Base-by-base conservation (phyloP, 495 filamentous ascomycete genomes). In the Parmelia sp. region DNA sequence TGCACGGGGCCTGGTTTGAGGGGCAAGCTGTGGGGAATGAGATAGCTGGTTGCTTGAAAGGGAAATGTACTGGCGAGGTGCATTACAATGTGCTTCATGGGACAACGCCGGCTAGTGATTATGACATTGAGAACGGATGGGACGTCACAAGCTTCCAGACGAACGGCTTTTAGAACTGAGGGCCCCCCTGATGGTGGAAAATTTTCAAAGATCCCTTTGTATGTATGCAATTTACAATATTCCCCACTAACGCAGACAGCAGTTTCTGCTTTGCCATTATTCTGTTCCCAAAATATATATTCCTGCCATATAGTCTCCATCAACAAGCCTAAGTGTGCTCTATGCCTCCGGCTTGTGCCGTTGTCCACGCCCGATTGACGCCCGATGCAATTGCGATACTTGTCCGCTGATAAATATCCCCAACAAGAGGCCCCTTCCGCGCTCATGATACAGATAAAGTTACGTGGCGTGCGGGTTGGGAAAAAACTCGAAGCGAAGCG, bases 1-100 rank as follows among this genome's bases (percentile, higher is more conserved):
- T 91, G 74, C 88, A 91, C 25, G 86, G 85, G 2, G 82, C 83
- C 7, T 90, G 78, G 74, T 85, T 80, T 47, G 85, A 88, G 72
- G 87, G 87, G 1, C 74, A 77, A 27, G 76, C 80, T 56, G 84
- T 76, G 0, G 86, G 81, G 1, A 68, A 75, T 65, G 71, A 76
- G 25, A 79, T 88, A 60, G 84, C 82, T 10, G 74, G 68, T 11
- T 75, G 79, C 27, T 69, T 80, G 33, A 60, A 70, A 11, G 66
- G 65, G 4, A 69, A 64, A 25, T 65, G 64, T 27, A 60, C 49
- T 25, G 59, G 45, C 39, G 66, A 70, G 57, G 61, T 66, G 45
- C 70, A 75, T 62, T 78, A 78, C 71, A 62, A 65, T 17, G 63
- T 67, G 40, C 64, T 77, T 61, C 67, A 70, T 63, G 74, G 75